Evolutionary conservation across 225 moss, liverwort and hornwort genomes (phyloP), one percentile per base, ranked within the genome.

Genomic region (Asterella californica): DNA sequence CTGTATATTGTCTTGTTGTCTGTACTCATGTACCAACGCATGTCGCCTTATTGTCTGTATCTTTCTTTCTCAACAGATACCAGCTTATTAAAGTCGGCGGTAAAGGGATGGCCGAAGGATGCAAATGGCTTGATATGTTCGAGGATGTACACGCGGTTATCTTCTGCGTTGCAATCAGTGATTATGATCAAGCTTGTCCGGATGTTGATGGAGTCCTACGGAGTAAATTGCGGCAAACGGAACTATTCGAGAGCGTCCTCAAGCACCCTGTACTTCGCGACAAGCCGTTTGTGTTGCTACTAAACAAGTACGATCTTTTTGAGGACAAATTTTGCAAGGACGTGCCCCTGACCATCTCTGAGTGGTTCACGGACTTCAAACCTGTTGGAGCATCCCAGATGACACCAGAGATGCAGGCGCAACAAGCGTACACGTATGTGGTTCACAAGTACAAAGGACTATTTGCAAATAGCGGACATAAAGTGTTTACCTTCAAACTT

Each of bases 31-130:
- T n/a, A n/a, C n/a, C n/a, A n/a, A n/a, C n/a, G n/a, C n/a, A n/a
- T n/a, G n/a, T n/a, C n/a, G n/a, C n/a, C 10, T 37, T 37, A 36
- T 37, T 68, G 45, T 0, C 10, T 70, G 21, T 15, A 45, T 70
- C 45, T 45, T 70, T 22, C 25, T 72, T 72, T 29, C 25, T 52
- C 10, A 9, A 18, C 91, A 99, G 99, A 88, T 99, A 92, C 80
- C 99, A 99, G 87, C 93, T 95, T 52, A 99, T 99, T 79, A 88
- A 94, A 85, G 99, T 99, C 36, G 99, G 97, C 47, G 97, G 95
- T 0, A 93, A 90, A 64, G 95, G 95, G 62, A 88, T 95, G 91
- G 88, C 87, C 21, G 99, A 99, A 82, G 89, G 95, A 15, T 93
- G 92, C 70, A 99, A 95, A 78, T 99, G 99, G 95, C 84, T 99